Evolutionary conservation across 202 grass and related monocot genomes (phyloP).

Genomic region (Setaria viridis): DNA sequence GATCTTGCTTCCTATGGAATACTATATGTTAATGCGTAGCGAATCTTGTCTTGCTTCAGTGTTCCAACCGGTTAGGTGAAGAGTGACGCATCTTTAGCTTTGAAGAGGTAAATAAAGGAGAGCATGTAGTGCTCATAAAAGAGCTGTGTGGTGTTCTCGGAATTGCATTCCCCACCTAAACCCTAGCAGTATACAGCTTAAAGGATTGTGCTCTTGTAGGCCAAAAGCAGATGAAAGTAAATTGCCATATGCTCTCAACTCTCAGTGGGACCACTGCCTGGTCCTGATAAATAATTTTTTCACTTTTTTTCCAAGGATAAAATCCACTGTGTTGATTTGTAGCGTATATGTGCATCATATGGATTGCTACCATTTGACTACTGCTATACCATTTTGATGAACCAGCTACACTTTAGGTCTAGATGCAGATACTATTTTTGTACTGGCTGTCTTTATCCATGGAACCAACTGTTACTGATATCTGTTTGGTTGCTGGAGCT

Average conservation of each 20-base stretch:
- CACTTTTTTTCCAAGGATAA: not conserved
- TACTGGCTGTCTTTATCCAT: not conserved
- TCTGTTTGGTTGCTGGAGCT: slow-evolving; percentile 1
- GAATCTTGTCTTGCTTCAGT: slow-evolving; percentile 47
- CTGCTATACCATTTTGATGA: not conserved
- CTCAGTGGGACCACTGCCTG: not conserved
- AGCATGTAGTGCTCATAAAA: slow-evolving; percentile 18
- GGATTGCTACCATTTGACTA: not conserved
- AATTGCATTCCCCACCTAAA: slow-evolving; percentile 48
- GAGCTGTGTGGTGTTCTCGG: slow-evolving; percentile 19
- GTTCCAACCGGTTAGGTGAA: not conserved
- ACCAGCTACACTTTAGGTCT: not conserved
- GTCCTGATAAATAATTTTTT: not conserved
- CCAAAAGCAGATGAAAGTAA: slow-evolving; percentile 12
- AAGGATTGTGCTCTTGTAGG: slow-evolving; percentile 1
- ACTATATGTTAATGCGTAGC: not conserved
- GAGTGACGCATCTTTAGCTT: slow-evolving; percentile 39
- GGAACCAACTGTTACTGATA: not conserved
- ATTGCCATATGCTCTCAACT: slow-evolving; percentile 14
- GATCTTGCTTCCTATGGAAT: slow-evolving; percentile 21
- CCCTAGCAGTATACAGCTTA: slow-evolving; percentile 11
- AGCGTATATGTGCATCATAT: not conserved
- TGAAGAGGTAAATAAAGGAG: not conserved
- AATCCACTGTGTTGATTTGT: not conserved
- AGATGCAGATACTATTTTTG: not conserved